Conservation (phyloP, 805 yeast genomes). For the Metschnikowia cubensis region DNA sequence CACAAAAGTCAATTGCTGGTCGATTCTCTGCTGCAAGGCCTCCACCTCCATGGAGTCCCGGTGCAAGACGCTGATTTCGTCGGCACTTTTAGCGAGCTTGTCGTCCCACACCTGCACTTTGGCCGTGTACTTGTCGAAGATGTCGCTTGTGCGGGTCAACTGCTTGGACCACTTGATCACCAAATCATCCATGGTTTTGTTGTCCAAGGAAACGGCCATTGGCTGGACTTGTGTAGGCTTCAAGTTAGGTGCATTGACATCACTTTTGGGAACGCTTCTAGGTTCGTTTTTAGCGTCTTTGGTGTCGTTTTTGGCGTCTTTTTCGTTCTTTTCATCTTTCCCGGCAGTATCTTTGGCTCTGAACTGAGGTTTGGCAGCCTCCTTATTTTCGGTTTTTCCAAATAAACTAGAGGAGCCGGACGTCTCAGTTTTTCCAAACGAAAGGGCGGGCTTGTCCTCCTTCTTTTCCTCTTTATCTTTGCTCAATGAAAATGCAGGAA, state of each 20-base stretch:
- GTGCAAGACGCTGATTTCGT: conserved; percentile 73
- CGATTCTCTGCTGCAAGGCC: conserved; percentile 77
- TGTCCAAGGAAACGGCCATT: conserved; percentile 72
- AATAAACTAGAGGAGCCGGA: conserved; percentile 8
- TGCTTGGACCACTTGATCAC: conserved; percentile 92
- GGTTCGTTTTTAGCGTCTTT: conserved; percentile 12
- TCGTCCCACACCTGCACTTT: conserved; percentile 85
- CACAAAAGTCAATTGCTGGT: conserved; percentile 79
- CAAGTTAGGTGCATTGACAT: conserved; percentile 25
- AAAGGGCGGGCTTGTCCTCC: conserved; percentile 7
- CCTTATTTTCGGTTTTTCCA: conserved; percentile 11
- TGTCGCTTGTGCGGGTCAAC: conserved; percentile 63
- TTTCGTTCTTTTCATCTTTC: conserved; percentile 19
- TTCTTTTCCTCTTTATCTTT: conserved; percentile 17
- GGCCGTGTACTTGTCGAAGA: conserved; percentile 70
- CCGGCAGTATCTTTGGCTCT: conserved; percentile 9
- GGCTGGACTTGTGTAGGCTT: conserved; percentile 58
- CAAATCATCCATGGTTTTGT: conserved; percentile 88
- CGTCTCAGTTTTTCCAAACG: not conserved
- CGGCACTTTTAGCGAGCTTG: conserved; percentile 78
- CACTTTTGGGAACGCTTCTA: conserved; percentile 5
- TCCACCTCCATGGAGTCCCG: conserved; percentile 79
- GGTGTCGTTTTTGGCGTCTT: conserved; percentile 10
- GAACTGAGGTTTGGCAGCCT: conserved; percentile 16
- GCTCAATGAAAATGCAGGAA: not conserved